A percentile compares a stretch with the other conserved stretches of the same genome.
Conservation (phyloP, 2,329 filamentous ascomycete species). For the Phoma sp. region DNA sequence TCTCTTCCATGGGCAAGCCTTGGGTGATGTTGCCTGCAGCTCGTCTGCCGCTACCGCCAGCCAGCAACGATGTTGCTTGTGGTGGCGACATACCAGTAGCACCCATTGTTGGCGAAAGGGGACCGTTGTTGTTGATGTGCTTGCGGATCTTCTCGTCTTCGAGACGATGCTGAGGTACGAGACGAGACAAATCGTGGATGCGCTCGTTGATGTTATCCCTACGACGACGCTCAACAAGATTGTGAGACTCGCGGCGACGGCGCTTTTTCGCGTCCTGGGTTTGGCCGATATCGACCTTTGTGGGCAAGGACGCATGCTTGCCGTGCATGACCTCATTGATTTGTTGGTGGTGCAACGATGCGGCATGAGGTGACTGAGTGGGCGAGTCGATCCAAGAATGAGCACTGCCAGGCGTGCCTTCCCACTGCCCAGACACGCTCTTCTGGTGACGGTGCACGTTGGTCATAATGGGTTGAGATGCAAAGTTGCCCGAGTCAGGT, state of each 20-base stretch:
- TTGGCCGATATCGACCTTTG: slow-evolving; percentile 75
- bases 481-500: slow-evolving; percentile 74
- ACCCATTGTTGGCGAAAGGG: slow-evolving; percentile 81
- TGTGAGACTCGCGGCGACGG: slow-evolving; percentile 90
- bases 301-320: slow-evolving; percentile 85
- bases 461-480: slow-evolving; percentile 78
- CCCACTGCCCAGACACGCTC: slow-evolving; percentile 86
- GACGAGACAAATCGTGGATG: slow-evolving; percentile 92
- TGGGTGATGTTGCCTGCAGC: slow-evolving; percentile 88
- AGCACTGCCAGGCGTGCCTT: slow-evolving; percentile 82
- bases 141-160: slow-evolving; percentile 98
- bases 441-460: slow-evolving; percentile 75
- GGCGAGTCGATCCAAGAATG: slow-evolving; percentile 89
- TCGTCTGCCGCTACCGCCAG: slow-evolving; percentile 81
- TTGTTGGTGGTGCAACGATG: slow-evolving; percentile 71
- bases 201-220: slow-evolving; percentile 99
- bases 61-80: slow-evolving; percentile 85
- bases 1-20: slow-evolving; percentile 90
- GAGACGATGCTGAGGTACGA: slow-evolving; percentile 88
- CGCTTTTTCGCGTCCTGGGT: slow-evolving; percentile 94
- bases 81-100: slow-evolving; percentile 72
- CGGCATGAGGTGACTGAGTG: slow-evolving; percentile 80
- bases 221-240: slow-evolving; percentile 90
- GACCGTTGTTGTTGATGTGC: slow-evolving; percentile 89
- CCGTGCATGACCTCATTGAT: slow-evolving; percentile 90